Evolutionary conservation across 768 basidiomycete genomes (phyloP), one percentile per base, ranked within the genome.

Genomic region (Tephrocybe rancida): DNA sequence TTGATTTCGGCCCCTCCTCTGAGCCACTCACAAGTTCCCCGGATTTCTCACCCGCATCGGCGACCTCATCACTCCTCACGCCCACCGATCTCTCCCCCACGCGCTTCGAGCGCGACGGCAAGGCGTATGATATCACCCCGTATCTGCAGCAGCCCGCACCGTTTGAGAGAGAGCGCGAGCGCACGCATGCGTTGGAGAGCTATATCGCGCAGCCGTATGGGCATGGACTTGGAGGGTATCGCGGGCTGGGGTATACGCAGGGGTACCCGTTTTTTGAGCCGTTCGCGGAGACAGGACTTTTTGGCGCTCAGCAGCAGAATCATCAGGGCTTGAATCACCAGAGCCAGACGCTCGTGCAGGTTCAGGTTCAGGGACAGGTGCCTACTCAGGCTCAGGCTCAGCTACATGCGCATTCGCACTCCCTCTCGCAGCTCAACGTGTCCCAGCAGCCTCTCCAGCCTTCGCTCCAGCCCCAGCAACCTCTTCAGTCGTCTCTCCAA

Each of bases 11-110:
- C n/a, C n/a, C 35, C 4, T 37, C 35, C 7, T 37, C 35, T 19
- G 78, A 83, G 35, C 67, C 75, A 37, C 2, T 79, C 80, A 21
- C 73, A 3, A 79, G 70, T 57, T 83, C 86, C 39, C 87, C 88
- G 0, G 87, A 90, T 61, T 78, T 88, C 54, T 90, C 87, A 38
- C 88, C 88, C 13, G 82, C 83, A 32, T 90, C 88, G 26, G 85
- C 81, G 1, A 78, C 86, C 14, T 88, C 87, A 34, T 81, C 84
- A 16, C 77, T 90, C 18, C 70, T 90, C 54, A 91, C 89, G 0
- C 88, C 89, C 1, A 85, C 87, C 35, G 88, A 90, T 61, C 73
- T 86, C 45, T 89, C 87, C 13, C 89, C 88, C 24, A 80, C 82
- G 48, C 65, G 78, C 14, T 84, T 85, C 61, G 85, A 87, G 58